phyloP scores from a whole-genome alignment of 1,139 yeast genomes.

The Chernovozyma aurita region DNA sequence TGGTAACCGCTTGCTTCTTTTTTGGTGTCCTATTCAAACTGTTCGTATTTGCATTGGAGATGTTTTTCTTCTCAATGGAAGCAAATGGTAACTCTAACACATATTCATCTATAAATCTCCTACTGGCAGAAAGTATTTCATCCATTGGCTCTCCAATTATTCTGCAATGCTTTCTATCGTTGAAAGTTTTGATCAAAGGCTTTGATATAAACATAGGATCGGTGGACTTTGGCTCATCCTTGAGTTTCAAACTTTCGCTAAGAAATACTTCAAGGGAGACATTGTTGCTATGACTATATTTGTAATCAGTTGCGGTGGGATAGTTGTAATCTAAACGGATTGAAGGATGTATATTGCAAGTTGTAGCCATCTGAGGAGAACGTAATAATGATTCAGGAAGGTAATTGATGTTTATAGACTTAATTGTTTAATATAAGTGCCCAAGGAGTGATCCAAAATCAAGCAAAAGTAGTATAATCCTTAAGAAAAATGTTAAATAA shows the following conservation, averaged over 20 bases:
- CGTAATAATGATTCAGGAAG: too few relatives aligned
- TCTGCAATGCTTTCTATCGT: slow-evolving; percentile 3
- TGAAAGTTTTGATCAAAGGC: slow-evolving; percentile 14
- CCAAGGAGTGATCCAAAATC: too few relatives aligned
- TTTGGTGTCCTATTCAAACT: not conserved
- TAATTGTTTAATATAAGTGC: too few relatives aligned
- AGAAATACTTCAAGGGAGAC: slow-evolving; percentile 18
- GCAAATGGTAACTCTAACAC: slow-evolving; percentile 17
- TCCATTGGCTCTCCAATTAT: slow-evolving; percentile 24
- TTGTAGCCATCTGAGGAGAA: not conserved
- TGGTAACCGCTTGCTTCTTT: slow-evolving; percentile 4
- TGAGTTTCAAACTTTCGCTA: slow-evolving; percentile 21
- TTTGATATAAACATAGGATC: slow-evolving; percentile 9
- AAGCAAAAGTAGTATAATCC: too few relatives aligned
- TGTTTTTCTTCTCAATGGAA: not conserved
- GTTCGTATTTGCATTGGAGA: not conserved
- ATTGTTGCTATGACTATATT: slow-evolving; percentile 5
- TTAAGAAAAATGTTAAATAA: too few relatives aligned
- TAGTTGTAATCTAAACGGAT: slow-evolving; percentile 16
- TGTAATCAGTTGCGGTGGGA: slow-evolving; percentile 15
- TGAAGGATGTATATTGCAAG: not conserved
- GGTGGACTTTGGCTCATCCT: slow-evolving; percentile 14
- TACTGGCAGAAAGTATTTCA: slow-evolving; percentile 22
- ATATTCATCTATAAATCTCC: slow-evolving; percentile 14
- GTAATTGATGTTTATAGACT: too few relatives aligned